Percentiles rank a stretch among this genome's conserved stretches.
These are phyloP conservation scores for Hamamelis virginiana DNA, from an alignment of 164 flowering plant genomes.

Conservation along the genomic window DNA sequence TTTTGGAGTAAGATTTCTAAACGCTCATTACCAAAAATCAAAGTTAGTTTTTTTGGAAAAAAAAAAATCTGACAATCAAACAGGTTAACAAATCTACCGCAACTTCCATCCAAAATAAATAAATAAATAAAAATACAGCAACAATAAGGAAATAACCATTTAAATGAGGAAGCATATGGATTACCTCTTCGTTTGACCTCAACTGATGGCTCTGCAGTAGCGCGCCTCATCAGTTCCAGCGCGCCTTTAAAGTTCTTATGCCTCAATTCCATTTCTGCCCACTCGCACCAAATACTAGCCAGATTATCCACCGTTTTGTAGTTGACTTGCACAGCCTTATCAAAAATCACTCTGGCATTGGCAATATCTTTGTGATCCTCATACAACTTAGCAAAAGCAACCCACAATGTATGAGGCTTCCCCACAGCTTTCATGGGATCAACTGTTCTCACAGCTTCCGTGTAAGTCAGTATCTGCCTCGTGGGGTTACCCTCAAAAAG, in stretches of 20 bases:
- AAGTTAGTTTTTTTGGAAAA: no score
- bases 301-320: constrained; percentile 84
- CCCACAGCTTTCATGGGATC: constrained; percentile 98
- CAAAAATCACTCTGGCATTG: constrained; percentile 91
- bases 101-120: no score
- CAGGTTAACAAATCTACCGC: no score
- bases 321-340: constrained; percentile 93
- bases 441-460: constrained; percentile 93
- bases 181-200: constrained; percentile 96
- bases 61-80: no score
- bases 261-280: constrained; percentile 93
- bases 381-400: constrained; percentile 87
- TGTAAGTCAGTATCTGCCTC: constrained; percentile 76
- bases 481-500: constrained; percentile 86
- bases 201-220: constrained; percentile 91
- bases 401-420: constrained; percentile 96
- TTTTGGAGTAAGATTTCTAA: no score
- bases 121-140: no score
- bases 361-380: constrained; percentile 69
- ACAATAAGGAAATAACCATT: no score
- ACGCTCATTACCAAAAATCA: no score
- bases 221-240: constrained; percentile 78
- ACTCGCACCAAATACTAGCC: constrained; percentile 93
- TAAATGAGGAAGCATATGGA: neutral
- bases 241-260: constrained; percentile 86